Percentiles rank a stretch among this genome's conserved stretches.
Conservation (phyloP, 768 basidiomycete species). For the Auricularia sp. region DNA sequence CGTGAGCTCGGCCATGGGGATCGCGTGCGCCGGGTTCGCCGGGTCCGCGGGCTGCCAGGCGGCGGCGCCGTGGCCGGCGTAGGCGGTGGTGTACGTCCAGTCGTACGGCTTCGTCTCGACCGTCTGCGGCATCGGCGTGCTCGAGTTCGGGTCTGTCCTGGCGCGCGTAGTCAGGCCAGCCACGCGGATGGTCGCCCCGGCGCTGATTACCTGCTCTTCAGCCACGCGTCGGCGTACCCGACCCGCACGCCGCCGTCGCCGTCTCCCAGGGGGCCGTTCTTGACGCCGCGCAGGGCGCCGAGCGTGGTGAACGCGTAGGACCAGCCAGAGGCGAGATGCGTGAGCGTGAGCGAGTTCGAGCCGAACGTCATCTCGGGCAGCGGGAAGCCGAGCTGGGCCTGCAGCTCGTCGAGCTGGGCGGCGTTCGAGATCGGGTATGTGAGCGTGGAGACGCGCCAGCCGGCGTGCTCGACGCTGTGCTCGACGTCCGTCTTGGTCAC, state of each 20-base stretch:
- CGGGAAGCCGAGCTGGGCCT: slow-evolving; percentile 58
- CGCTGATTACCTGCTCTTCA: slow-evolving; percentile 55
- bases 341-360: slow-evolving; percentile 60
- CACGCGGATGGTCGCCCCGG: background rate
- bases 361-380: slow-evolving; percentile 98
- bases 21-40: slow-evolving; percentile 46
- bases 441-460: slow-evolving; percentile 60
- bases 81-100: slow-evolving; percentile 95
- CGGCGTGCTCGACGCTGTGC: slow-evolving; percentile 54
- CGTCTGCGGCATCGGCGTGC: slow-evolving; percentile 58
- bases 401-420: slow-evolving; percentile 58
- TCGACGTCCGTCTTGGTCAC: slow-evolving; percentile 61
- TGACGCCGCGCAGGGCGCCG: slow-evolving; percentile 62
- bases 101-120: slow-evolving; percentile 82
- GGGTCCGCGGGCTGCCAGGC: slow-evolving; percentile 38
- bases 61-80: slow-evolving; percentile 48
- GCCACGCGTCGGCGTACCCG: slow-evolving; percentile 89
- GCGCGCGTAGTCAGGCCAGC: slow-evolving; percentile 6
- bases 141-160: slow-evolving; percentile 61
- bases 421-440: slow-evolving; percentile 78
- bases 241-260: slow-evolving; percentile 94
- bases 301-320: slow-evolving; percentile 54
- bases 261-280: slow-evolving; percentile 58
- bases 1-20: slow-evolving; percentile 78
- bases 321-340: slow-evolving; percentile 57